Conservation (phyloP, 1,284 basidiomycete species). For the Sporisorium reilianum region DNA sequence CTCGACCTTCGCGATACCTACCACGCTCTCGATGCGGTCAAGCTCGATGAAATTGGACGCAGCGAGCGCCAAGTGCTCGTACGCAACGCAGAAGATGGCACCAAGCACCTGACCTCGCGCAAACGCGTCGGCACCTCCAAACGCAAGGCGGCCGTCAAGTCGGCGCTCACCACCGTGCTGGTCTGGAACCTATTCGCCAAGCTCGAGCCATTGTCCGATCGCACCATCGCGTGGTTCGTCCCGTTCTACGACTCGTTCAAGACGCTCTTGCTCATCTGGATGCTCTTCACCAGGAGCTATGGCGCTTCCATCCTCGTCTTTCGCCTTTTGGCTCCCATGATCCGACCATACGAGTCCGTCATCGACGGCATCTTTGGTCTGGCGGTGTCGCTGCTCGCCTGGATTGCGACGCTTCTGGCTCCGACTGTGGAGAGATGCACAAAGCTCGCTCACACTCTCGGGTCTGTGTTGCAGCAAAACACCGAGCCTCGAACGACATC, state of each 20-base stretch:
- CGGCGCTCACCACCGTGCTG: conserved; percentile 42
- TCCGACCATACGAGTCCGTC: conserved; percentile 41
- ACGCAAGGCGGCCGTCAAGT: conserved; percentile 33
- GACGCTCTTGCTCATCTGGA: conserved; percentile 51
- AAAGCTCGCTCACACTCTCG: background rate
- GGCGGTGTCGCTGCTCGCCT: conserved; percentile 19
- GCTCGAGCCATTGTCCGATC: conserved; percentile 43
- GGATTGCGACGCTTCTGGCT: conserved; percentile 12
- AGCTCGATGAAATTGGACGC: conserved; percentile 33
- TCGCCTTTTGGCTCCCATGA: conserved; percentile 36
- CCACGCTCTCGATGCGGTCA: conserved; percentile 29
- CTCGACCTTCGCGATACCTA: conserved; percentile 44
- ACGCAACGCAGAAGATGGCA: conserved; percentile 30
- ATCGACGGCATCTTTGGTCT: conserved; percentile 29
- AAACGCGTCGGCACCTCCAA: conserved; percentile 34
- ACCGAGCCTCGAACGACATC: background rate
- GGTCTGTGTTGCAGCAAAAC: background rate
- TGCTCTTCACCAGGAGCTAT: conserved; percentile 48
- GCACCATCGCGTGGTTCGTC: conserved; percentile 47
- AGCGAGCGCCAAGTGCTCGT: conserved; percentile 36
- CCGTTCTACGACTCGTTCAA: conserved; percentile 55
- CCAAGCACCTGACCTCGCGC: conserved; percentile 27
- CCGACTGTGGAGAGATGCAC: conserved; percentile 7
- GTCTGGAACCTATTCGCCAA: conserved; percentile 48
- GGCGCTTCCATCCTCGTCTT: conserved; percentile 45